These are phyloP conservation scores for Triglochin maritima DNA, from an alignment of 106 monocot species.

Conservation along the genomic window DNA sequence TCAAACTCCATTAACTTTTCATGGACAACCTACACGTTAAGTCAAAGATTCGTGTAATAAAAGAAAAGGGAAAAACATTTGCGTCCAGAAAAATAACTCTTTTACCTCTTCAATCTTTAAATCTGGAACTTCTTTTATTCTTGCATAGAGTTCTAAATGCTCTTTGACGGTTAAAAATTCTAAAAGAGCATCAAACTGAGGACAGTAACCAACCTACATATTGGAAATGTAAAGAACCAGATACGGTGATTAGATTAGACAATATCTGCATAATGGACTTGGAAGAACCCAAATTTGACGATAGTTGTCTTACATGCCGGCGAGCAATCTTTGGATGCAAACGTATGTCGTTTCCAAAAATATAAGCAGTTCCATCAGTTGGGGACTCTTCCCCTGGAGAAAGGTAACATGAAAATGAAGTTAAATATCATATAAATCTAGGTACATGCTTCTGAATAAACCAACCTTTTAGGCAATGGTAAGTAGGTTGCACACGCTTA, in stretches of 20 bases:
- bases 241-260: no score
- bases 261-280: neutral
- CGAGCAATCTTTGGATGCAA: slow-evolving; percentile 54
- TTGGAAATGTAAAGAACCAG: neutral
- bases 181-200: slow-evolving; percentile 90
- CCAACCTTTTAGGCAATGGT: neutral
- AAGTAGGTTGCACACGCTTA: neutral
- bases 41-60: neutral
- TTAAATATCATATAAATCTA: neutral
- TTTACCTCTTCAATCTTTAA: slow-evolving; percentile 41
- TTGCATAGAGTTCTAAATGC: slow-evolving; percentile 87
- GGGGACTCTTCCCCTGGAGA: slow-evolving; percentile 67
- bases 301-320: slow-evolving; percentile 37
- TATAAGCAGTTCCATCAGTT: slow-evolving; percentile 82
- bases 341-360: slow-evolving; percentile 71
- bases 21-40: slow-evolving; percentile 44
- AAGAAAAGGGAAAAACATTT: neutral
- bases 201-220: slow-evolving; percentile 83
- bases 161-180: slow-evolving; percentile 76
- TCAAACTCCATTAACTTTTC: slow-evolving; percentile 82
- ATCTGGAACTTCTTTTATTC: slow-evolving; percentile 72
- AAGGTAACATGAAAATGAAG: neutral
- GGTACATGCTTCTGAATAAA: neutral
- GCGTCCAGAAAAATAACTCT: neutral
- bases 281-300: neutral